Evolutionary conservation across 352 stramenopile species (phyloP), one percentile per base, ranked within the genome.

Genomic region (Halophytophthora batemanensis): DNA sequence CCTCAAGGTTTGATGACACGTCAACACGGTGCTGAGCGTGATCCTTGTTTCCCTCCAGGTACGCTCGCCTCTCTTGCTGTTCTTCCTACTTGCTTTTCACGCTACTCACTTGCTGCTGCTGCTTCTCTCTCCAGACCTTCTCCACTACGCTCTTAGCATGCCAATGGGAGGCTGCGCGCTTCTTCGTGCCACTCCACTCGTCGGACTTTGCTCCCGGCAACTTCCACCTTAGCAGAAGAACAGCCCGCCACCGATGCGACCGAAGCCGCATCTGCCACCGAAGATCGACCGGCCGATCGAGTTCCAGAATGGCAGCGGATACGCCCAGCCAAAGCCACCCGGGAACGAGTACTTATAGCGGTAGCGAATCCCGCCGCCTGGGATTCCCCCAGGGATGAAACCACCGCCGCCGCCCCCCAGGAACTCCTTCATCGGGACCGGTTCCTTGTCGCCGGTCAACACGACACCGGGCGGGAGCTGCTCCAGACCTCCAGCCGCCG

Each of bases 281-380:
- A 65, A 80, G 45, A 72, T 46, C 11, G 33, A 34, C 35, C 52
- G 63, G 11, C 66, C 70, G 19, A 58, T 69, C 4, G 18, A 29
- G 56, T 74, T 65, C 66, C 66, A 80, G 48, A 64, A 80, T 19
- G 36, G 21, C 7, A 74, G 22, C 40, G 70, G 66, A 50, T 80
- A 80, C 53, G 63, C 59, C 60, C 59, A 80, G 44, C 64, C 66
- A 19, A 69, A 74, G 43, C 67, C 50, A 29, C 61, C 60, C 34
- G 2, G 6, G 33, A 40, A 58, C n/a, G 51, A 56, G 44, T 44
- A 64, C 22, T 50, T 61, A 47, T 60, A 77, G 41, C 67, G 67
- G 44, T 50, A 63, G 35, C 67, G 67, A 56, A 69, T 8, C 8
- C 25, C 25, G 25, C 25, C 25, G 25, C 25, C 69, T 6, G 52